These are phyloP conservation scores for Kwoniella botswanensis DNA, from an alignment of 768 basidiomycete species.

Conservation along the genomic window DNA sequence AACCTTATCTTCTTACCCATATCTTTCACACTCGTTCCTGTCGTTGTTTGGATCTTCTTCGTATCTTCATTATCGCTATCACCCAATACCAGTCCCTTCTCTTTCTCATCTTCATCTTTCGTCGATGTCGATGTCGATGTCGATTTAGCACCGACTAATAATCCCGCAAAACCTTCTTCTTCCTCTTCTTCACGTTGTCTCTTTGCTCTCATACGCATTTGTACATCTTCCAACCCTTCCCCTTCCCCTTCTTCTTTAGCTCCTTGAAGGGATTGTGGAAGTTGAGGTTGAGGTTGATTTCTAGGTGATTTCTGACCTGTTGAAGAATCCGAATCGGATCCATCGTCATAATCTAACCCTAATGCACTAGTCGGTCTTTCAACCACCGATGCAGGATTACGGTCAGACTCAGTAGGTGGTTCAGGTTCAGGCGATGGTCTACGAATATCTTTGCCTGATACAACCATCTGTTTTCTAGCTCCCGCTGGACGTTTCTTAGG, in stretches of 20 bases:
- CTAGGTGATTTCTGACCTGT: constrained; percentile 31
- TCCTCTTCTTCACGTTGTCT: constrained; percentile 71
- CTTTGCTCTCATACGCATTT: constrained; percentile 70
- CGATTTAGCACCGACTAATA: constrained; percentile 28
- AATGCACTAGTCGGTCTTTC: constrained; percentile 26
- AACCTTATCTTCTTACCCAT: constrained; percentile 42
- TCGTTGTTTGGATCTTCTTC: constrained; percentile 8
- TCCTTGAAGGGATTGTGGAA: background rate
- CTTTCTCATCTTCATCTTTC: constrained; percentile 11
- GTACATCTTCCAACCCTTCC: constrained; percentile 55
- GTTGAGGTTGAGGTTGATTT: constrained; percentile 12
- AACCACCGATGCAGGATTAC: background rate
- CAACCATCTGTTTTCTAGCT: constrained; percentile 57
- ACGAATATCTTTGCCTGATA: background rate
- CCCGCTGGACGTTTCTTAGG: constrained; percentile 58
- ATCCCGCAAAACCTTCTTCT: constrained; percentile 63
- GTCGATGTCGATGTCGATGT: background rate
- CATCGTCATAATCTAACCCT: constrained; percentile 56
- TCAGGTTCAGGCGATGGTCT: background rate
- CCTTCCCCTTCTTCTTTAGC: constrained; percentile 56
- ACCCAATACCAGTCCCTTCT: background rate
- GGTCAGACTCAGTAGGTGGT: background rate
- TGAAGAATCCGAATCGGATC: constrained; percentile 53
- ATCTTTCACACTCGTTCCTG: constrained; percentile 15
- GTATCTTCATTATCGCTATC: background rate